phyloP scores from a whole-genome alignment of 768 basidiomycete genomes.

The Cyclocybe aegerita region DNA sequence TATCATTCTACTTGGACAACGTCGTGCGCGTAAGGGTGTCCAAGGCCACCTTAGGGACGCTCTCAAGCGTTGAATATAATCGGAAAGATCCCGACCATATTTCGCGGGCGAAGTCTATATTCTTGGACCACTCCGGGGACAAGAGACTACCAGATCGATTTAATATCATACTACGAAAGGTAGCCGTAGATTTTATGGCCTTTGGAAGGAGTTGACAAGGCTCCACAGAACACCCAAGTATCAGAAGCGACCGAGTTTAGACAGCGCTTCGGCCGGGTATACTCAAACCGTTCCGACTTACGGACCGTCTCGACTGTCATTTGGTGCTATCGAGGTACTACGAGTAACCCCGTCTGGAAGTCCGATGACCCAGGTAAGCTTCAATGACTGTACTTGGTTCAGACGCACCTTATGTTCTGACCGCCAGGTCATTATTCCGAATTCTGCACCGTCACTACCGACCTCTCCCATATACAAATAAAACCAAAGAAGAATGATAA shows the following conservation, averaged over 20 bases:
- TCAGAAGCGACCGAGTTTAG: neutral
- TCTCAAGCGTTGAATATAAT: constrained; percentile 12
- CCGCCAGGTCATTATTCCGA: constrained; percentile 14
- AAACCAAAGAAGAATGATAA: constrained; percentile 2
- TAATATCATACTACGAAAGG: constrained; percentile 19
- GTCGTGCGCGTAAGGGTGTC: constrained; percentile 13
- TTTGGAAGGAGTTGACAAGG: neutral
- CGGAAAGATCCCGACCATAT: constrained; percentile 13
- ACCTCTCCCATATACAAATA: constrained; percentile 10
- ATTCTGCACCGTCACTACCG: constrained; percentile 16
- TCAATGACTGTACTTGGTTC: too few relatives aligned
- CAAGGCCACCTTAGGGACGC: constrained; percentile 11
- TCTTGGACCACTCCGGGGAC: constrained; percentile 7
- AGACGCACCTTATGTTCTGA: neutral
- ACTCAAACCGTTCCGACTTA: too few relatives aligned
- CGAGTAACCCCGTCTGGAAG: constrained; percentile 11
- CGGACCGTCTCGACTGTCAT: neutral
- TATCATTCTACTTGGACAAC: constrained; percentile 18
- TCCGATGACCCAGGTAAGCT: constrained; percentile 12
- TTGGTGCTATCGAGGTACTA: constrained; percentile 15
- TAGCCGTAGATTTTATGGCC: neutral
- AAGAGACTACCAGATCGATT: constrained; percentile 18
- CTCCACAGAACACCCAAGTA: neutral
- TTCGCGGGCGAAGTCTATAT: neutral
- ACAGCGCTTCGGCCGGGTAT: neutral